Conservation (phyloP, 495 filamentous ascomycete species). For the Lindgomyces ingoldianus region DNA sequence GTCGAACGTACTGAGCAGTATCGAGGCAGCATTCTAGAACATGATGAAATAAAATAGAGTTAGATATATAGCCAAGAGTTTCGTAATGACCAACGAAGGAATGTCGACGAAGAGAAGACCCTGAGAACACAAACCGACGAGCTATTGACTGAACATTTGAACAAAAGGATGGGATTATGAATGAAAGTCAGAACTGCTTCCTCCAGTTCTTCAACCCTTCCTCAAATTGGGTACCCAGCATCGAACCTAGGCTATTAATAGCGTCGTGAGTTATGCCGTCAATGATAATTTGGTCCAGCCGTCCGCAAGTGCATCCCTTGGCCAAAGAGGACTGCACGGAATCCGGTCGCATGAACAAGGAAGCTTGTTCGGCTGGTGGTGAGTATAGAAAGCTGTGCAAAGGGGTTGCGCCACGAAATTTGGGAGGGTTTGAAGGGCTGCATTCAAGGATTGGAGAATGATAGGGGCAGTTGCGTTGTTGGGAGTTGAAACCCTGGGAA, state of each 20-base stretch:
- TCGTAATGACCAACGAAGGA: no score
- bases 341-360: neutral
- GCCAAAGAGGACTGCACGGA: neutral
- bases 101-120: no score
- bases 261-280: neutral
- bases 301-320: neutral
- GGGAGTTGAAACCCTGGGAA: no score
- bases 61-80: no score
- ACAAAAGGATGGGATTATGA: neutral
- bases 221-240: neutral
- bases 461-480: neutral
- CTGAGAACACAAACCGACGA: no score
- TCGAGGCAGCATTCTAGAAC: no score
- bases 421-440: neutral
- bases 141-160: neutral
- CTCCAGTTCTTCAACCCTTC: neutral
- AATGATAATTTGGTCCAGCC: neutral
- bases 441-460: neutral
- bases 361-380: neutral
- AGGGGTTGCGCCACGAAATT: neutral
- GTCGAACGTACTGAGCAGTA: no score
- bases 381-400: neutral
- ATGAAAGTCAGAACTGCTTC: neutral
- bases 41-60: no score
- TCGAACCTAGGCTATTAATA: neutral